A percentile compares a stretch with the other conserved stretches of the same genome.
Evolutionary conservation across 208 protist species (phyloP).

Genomic region (Blechomonas ayalai): DNA sequence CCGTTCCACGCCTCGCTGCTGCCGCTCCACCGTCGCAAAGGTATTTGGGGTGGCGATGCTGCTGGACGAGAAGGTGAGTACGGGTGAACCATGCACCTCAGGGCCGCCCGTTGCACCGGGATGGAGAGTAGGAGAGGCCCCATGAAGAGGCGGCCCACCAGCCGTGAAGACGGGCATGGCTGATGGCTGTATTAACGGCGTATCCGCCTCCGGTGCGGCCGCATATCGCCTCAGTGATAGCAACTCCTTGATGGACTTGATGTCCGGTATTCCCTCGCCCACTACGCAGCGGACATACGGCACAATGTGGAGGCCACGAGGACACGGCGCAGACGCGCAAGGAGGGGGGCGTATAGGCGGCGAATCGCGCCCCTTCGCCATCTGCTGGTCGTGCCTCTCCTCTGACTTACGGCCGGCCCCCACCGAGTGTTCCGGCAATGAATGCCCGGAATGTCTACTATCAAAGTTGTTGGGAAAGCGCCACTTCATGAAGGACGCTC

Average conservation of each 20-base stretch:
- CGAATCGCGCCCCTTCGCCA: no score
- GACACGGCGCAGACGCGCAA: neutral
- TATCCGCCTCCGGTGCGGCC: constrained; percentile 34
- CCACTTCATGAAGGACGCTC: no score
- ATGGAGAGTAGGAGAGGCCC: neutral
- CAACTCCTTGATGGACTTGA: constrained; percentile 42
- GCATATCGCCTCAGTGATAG: constrained; percentile 11
- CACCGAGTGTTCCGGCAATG: no score
- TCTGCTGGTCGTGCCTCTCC: no score
- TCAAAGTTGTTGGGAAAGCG: no score
- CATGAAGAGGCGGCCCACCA: constrained; percentile 6
- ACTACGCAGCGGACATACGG: constrained; percentile 54
- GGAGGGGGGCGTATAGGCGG: no score
- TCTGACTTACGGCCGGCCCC: no score
- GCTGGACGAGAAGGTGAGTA: constrained; percentile 36
- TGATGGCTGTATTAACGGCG: constrained; percentile 24
- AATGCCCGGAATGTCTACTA: no score
- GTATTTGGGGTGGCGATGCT: constrained; percentile 58
- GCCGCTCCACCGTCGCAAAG: constrained; percentile 36
- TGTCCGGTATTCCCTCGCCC: constrained; percentile 22
- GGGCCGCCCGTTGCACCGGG: neutral
- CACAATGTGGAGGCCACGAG: constrained; percentile 4
- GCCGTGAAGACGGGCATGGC: constrained; percentile 3
- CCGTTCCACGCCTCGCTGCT: constrained; percentile 6
- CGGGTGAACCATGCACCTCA: constrained; percentile 3